Evolutionary conservation across 2,329 filamentous ascomycete genomes (phyloP), one percentile per base, ranked within the genome.

Genomic region (Aulographum hederae): DNA sequence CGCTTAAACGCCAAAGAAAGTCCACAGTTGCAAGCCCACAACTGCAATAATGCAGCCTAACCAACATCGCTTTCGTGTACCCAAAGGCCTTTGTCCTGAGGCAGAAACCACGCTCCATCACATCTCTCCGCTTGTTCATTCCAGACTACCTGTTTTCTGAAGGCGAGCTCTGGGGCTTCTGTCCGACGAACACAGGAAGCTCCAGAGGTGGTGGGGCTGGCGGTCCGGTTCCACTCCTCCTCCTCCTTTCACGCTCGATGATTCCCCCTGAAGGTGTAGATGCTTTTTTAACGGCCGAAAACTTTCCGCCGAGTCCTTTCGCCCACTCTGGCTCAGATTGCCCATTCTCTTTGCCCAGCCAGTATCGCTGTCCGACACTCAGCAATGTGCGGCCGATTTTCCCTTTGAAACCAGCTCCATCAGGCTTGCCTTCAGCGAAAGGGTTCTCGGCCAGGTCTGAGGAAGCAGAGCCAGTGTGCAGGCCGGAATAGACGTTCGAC

Each of bases 361-460:
- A 94, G 57, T 91, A 94, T 35, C 63, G 65, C 40, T 68, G 69
- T 25, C 78, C 78, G 16, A 81, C 61, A 6, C 65, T 65, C 18
- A 92, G 64, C 78, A 94, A 79, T 19, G 67, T 47, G 32, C 85
- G 67, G n/a, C 84, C 85, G 8, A 91, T 46, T 44, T 70, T 73
- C 20, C 84, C 85, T 50, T 67, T 67, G 69, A 78, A 84, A 13
- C 84, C 84, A 38, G 77, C 65, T 8, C 82, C 81, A 34, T 80
- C 73, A n/a, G 75, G 70, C 28, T 71, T 67, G 32, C 69, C 71
- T 19, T 60, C 55, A 0, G 69, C 67, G 53, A 93, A 93, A 0
- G 81, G 61, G 56, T 81, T 72, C 38, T 72, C 67, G 20, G 67
- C 64, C 32, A 63, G 54, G 32, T 61, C 56, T 21, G 58, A 48